Evolutionary conservation across 306 rosid species (phyloP).

Genomic region (Echinosophora koreensis): DNA sequence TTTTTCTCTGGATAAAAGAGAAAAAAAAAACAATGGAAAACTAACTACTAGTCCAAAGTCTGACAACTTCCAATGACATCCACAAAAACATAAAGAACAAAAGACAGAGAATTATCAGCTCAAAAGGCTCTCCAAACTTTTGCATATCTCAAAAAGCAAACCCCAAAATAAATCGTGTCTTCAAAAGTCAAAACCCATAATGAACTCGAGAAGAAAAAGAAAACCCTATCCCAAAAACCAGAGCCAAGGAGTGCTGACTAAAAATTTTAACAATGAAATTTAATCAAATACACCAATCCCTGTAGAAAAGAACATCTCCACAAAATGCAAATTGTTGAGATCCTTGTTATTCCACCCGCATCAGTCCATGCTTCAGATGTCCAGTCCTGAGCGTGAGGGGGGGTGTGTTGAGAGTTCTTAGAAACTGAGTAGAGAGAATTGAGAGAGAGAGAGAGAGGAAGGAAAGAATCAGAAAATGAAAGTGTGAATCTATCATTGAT

Average conservation of each 20-base stretch:
- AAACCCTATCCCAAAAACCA: slow-evolving; percentile 3
- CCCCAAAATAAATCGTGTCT: slow-evolving; percentile 14
- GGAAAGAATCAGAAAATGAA: too few relatives aligned
- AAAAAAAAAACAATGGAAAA: slow-evolving; percentile 32
- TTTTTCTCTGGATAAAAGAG: slow-evolving; percentile 4
- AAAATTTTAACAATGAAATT: slow-evolving; percentile 14
- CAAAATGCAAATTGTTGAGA: not conserved
- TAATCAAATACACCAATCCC: slow-evolving; percentile 30
- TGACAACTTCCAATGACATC: slow-evolving; percentile 1
- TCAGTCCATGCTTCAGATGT: too few relatives aligned
- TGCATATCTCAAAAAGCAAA: slow-evolving; percentile 37
- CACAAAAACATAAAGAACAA: slow-evolving; percentile 33
- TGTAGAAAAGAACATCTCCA: slow-evolving; percentile 23
- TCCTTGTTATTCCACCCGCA: too few relatives aligned
- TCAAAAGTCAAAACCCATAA: slow-evolving; percentile 31
- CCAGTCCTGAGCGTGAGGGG: too few relatives aligned
- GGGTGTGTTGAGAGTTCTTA: too few relatives aligned
- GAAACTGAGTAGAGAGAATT: too few relatives aligned
- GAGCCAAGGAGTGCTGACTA: slow-evolving; percentile 4
- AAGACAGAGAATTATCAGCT: slow-evolving; percentile 5
- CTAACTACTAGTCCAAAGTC: slow-evolving; percentile 30
- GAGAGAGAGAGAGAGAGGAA: too few relatives aligned
- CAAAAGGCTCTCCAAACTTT: slow-evolving; percentile 30
- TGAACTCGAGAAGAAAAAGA: slow-evolving; percentile 28
- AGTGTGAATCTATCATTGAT: too few relatives aligned